Conservation (phyloP, 2,329 filamentous ascomycete genomes). For the Albophoma yamanashiensis region DNA sequence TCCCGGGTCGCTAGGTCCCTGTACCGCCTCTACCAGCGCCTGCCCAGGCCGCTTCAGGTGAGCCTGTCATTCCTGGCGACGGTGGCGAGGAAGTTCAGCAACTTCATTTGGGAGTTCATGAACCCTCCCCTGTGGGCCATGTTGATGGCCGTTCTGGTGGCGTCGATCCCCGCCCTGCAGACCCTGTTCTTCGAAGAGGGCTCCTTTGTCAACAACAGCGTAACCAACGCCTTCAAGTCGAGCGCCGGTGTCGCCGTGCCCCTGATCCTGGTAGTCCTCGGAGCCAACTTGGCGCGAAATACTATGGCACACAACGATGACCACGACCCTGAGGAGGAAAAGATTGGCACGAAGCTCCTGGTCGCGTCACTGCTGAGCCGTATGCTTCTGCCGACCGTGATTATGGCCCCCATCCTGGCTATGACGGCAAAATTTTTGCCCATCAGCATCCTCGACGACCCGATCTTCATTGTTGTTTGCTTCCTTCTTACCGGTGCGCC, state of each 20-base stretch:
- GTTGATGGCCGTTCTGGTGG: slow-evolving; percentile 81
- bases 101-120: slow-evolving; percentile 86
- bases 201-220: slow-evolving; percentile 85
- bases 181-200: slow-evolving; percentile 78
- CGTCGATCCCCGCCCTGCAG: slow-evolving; percentile 76
- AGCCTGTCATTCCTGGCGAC: slow-evolving; percentile 17
- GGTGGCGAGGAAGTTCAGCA: slow-evolving; percentile 36
- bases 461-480: slow-evolving; percentile 96
- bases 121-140: slow-evolving; percentile 98
- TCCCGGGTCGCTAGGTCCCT: slow-evolving; percentile 11
- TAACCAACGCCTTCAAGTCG: slow-evolving; percentile 77
- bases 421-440: slow-evolving; percentile 82
- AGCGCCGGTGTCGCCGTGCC: slow-evolving; percentile 88
- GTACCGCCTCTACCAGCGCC: slow-evolving; percentile 18
- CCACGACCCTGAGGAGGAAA: slow-evolving; percentile 58
- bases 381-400: slow-evolving; percentile 82
- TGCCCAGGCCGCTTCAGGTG: slow-evolving; percentile 31
- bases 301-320: slow-evolving; percentile 61
- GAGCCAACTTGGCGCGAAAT: slow-evolving; percentile 87
- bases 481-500: slow-evolving; percentile 93
- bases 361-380: slow-evolving; percentile 77
- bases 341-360: slow-evolving; percentile 64
- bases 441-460: slow-evolving; percentile 90
- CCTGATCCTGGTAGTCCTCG: slow-evolving; percentile 87
- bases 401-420: slow-evolving; percentile 88